These are phyloP conservation scores for Malus hybrid DNA, from an alignment of 331 rosid species.

Conservation along the genomic window DNA sequence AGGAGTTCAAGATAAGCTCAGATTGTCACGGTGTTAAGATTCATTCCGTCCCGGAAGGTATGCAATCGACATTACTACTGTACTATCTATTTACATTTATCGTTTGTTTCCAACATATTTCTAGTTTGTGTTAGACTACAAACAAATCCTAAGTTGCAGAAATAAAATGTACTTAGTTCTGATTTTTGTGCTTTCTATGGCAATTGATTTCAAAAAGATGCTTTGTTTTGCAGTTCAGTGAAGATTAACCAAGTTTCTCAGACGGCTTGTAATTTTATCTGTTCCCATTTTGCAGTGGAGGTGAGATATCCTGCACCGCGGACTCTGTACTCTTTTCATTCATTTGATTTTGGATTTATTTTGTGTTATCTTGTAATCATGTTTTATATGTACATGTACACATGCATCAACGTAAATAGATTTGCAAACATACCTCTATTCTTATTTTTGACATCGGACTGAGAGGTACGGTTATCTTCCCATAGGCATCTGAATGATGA, in stretches of 20 bases:
- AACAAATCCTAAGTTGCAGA: too few species aligned
- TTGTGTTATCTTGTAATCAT: neutral
- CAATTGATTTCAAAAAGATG: neutral
- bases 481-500: constrained; percentile 59
- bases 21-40: constrained; percentile 10
- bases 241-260: neutral
- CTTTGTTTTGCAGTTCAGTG: neutral
- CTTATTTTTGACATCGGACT: neutral
- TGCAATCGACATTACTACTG: neutral
- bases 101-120: neutral
- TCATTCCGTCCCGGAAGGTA: constrained; percentile 36
- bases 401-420: neutral
- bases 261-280: constrained; percentile 8
- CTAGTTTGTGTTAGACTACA: too few species aligned
- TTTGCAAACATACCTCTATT: neutral
- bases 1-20: constrained; percentile 6
- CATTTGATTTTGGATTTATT: constrained; percentile 7
- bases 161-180: neutral
- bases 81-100: neutral
- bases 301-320: constrained; percentile 5
- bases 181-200: constrained; percentile 11
- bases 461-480: constrained; percentile 11
- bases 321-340: constrained; percentile 11
- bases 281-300: constrained; percentile 11
- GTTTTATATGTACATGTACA: neutral